Conservation (phyloP, 2,329 filamentous ascomycete genomes). For the Aspergillus brunneoviolaceus region DNA sequence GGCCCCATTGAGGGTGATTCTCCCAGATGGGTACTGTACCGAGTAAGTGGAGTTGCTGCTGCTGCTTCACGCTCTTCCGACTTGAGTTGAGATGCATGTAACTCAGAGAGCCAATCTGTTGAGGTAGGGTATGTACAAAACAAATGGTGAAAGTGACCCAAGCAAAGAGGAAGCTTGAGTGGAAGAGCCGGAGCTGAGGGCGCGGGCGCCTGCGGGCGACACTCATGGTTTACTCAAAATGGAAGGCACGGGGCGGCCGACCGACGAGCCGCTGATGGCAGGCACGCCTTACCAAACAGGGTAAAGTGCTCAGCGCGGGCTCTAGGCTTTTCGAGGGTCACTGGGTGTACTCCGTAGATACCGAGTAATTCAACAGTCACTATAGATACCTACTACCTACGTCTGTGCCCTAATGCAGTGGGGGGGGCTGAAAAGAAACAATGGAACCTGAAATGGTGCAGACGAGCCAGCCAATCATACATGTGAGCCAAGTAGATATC, state of each 20-base stretch:
- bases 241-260: not conserved
- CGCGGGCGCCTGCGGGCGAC: too few relatives aligned
- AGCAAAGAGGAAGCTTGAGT: too few relatives aligned
- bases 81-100: too few relatives aligned
- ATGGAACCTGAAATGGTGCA: not conserved
- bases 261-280: not conserved
- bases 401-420: too few relatives aligned
- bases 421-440: not conserved
- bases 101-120: too few relatives aligned
- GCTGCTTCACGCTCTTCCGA: not conserved
- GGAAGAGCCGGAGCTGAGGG: too few relatives aligned
- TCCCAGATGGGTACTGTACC: too few relatives aligned
- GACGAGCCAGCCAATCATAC: not conserved
- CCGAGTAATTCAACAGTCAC: too few relatives aligned
- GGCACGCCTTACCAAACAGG: not conserved
- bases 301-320: not conserved
- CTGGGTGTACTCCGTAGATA: too few relatives aligned
- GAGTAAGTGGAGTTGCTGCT: not conserved
- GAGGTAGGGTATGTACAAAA: too few relatives aligned
- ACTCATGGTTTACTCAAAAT: not conserved
- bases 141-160: too few relatives aligned
- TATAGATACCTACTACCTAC: too few relatives aligned
- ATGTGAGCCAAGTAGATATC: not conserved
- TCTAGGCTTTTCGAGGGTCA: not conserved
- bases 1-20: not conserved